Percentiles rank a stretch among this genome's conserved stretches.
Conservation (phyloP, 2,329 filamentous ascomycete species). For the Didymosphaeria variabile region DNA sequence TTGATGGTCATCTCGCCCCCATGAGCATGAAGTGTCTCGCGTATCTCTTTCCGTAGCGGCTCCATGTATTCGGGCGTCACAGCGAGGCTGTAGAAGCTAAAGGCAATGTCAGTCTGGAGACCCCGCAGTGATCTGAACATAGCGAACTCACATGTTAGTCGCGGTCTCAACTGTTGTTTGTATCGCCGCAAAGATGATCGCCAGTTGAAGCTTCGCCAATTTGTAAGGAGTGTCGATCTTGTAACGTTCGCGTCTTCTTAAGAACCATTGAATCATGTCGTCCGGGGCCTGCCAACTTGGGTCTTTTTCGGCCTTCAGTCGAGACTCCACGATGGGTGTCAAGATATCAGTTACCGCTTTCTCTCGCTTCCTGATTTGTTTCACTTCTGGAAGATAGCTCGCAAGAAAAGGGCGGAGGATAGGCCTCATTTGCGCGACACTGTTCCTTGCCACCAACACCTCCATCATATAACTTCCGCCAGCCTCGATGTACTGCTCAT, state of each 20-base stretch:
- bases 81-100: neutral
- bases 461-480: neutral
- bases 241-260: neutral
- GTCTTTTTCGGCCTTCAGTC: neutral
- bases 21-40: neutral
- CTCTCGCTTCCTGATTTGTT: neutral
- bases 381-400: neutral
- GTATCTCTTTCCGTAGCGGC: neutral
- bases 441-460: neutral
- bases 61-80: neutral
- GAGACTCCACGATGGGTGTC: neutral
- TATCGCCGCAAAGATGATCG: neutral
- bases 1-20: neutral
- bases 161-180: neutral
- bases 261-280: neutral
- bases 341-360: neutral
- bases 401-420: neutral
- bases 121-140: too few species aligned
- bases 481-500: neutral
- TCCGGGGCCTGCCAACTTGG: neutral
- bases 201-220: neutral
- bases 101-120: too few species aligned
- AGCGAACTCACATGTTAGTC: neutral
- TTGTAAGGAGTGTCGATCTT: neutral
- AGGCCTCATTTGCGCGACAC: neutral